A percentile compares a stretch with the other conserved stretches of the same genome.
Conservation (phyloP, 768 basidiomycete genomes). For the Leccinum rimulosum region DNA sequence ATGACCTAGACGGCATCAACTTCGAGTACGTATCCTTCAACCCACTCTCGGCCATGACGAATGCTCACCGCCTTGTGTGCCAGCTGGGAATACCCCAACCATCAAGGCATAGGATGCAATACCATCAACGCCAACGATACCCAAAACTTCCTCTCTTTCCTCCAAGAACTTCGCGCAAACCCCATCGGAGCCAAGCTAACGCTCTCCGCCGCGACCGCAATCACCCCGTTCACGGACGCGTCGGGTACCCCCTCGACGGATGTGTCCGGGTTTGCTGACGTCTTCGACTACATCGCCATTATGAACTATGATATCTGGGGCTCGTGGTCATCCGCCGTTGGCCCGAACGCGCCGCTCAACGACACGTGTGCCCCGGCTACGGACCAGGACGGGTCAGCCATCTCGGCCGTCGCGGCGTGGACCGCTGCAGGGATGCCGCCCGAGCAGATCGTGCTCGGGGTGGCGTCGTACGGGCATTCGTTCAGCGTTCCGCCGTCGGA, state of each 20-base stretch:
- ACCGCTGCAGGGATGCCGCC: slow-evolving; percentile 70
- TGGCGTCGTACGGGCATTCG: slow-evolving; percentile 81
- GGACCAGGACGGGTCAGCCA: slow-evolving; percentile 70
- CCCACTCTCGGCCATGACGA: not conserved
- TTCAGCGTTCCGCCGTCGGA: slow-evolving; percentile 36
- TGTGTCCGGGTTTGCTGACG: slow-evolving; percentile 67
- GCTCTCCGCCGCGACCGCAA: slow-evolving; percentile 63
- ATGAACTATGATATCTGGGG: slow-evolving; percentile 67
- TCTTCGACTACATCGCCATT: slow-evolving; percentile 59
- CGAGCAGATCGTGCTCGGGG: slow-evolving; percentile 71
- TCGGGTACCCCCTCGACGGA: slow-evolving; percentile 48
- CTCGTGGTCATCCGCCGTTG: slow-evolving; percentile 31
- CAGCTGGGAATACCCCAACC: slow-evolving; percentile 84
- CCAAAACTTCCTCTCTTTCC: slow-evolving; percentile 75
- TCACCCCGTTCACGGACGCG: slow-evolving; percentile 59
- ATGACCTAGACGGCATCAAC: slow-evolving; percentile 53
- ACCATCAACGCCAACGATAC: slow-evolving; percentile 52
- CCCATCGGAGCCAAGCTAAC: slow-evolving; percentile 52
- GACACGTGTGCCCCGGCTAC: slow-evolving; percentile 65
- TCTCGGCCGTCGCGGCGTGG: slow-evolving; percentile 72
- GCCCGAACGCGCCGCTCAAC: slow-evolving; percentile 79
- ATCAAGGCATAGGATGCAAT: slow-evolving; percentile 67
- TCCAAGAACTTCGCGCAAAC: slow-evolving; percentile 60
- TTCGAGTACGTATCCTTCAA: slow-evolving; percentile 9
- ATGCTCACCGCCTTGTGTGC: slow-evolving; percentile 12